phyloP scores from a whole-genome alignment of 352 stramenopile species.

The Phytophthora uliginosa region DNA sequence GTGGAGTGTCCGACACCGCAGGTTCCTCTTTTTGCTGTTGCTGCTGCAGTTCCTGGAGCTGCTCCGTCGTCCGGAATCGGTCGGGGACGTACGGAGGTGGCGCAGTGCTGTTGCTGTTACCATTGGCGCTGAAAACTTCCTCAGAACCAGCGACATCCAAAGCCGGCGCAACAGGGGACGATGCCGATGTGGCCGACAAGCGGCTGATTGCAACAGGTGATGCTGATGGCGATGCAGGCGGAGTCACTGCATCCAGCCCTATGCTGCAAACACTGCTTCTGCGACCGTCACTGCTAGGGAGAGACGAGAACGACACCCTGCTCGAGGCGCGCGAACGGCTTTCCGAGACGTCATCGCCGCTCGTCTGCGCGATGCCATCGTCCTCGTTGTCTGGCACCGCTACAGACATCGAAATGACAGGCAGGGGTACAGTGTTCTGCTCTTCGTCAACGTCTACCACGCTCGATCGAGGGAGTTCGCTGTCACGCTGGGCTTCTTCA shows the following conservation, averaged over 20 bases:
- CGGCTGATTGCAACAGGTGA: slow-evolving; percentile 20
- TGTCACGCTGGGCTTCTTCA: slow-evolving; percentile 13
- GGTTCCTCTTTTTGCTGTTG: slow-evolving; percentile 6
- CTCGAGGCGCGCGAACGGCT: slow-evolving; percentile 26
- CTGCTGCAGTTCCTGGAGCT: slow-evolving; percentile 29
- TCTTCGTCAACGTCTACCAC: slow-evolving; percentile 9
- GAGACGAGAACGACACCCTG: slow-evolving; percentile 33
- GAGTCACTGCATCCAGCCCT: slow-evolving; percentile 27
- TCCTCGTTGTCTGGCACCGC: slow-evolving; percentile 14
- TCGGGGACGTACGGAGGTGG: slow-evolving; percentile 26
- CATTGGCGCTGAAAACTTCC: neutral
- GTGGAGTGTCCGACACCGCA: slow-evolving; percentile 13
- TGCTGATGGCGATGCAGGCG: slow-evolving; percentile 26
- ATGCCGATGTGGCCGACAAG: slow-evolving; percentile 28
- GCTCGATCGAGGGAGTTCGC: slow-evolving; percentile 6
- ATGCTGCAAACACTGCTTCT: slow-evolving; percentile 40
- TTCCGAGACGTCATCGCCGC: slow-evolving; percentile 35
- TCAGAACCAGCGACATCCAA: slow-evolving; percentile 16
- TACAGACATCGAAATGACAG: slow-evolving; percentile 26
- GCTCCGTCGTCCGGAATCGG: slow-evolving; percentile 26
- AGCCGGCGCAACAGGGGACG: slow-evolving; percentile 18
- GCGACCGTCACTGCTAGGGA: slow-evolving; percentile 21
- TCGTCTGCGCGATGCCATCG: slow-evolving; percentile 26
- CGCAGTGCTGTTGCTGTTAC: slow-evolving; percentile 12
- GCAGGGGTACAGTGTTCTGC: neutral